These are phyloP conservation scores for Raffaelea deltoideospora DNA, from an alignment of 2,329 filamentous ascomycete species.

Conservation along the genomic window DNA sequence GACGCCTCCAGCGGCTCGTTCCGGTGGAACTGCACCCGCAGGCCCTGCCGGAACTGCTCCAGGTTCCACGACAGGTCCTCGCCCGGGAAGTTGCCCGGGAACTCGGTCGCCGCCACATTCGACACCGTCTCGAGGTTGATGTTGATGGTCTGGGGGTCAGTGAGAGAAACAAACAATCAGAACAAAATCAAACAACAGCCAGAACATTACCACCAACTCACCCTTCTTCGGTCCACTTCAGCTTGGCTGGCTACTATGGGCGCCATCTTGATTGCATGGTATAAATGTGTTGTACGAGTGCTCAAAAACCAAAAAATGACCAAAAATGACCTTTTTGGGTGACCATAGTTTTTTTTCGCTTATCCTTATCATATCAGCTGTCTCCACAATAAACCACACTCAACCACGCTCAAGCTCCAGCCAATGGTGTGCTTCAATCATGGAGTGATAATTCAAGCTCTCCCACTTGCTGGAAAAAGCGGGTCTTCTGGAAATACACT, in stretches of 20 bases:
- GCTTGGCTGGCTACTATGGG: constrained; percentile 30
- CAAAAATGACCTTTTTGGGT: too few relatives aligned
- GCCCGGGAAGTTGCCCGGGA: constrained; percentile 77
- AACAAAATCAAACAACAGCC: neutral
- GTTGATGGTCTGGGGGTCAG: constrained; percentile 51
- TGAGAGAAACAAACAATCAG: neutral
- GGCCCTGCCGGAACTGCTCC: constrained; percentile 23
- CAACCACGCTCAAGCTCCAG: too few relatives aligned
- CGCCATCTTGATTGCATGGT: constrained; percentile 21
- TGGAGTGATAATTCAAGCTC: constrained; percentile 10
- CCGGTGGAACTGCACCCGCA: constrained; percentile 61
- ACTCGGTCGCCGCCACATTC: constrained; percentile 79
- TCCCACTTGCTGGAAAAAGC: constrained; percentile 8
- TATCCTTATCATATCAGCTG: constrained; percentile 1
- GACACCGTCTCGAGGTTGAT: constrained; percentile 85
- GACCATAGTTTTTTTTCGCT: constrained; percentile 3
- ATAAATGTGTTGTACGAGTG: too few relatives aligned
- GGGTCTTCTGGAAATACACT: constrained; percentile 6
- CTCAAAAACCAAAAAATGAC: too few relatives aligned
- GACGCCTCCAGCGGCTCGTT: constrained; percentile 63
- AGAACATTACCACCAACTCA: too few relatives aligned
- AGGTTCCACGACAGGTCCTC: constrained; percentile 50
- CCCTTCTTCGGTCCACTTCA: constrained; percentile 47
- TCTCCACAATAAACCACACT: too few relatives aligned
- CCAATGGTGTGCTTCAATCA: too few relatives aligned